phyloP scores from a whole-genome alignment of 106 monocot species.

The Gastrodia elata region DNA sequence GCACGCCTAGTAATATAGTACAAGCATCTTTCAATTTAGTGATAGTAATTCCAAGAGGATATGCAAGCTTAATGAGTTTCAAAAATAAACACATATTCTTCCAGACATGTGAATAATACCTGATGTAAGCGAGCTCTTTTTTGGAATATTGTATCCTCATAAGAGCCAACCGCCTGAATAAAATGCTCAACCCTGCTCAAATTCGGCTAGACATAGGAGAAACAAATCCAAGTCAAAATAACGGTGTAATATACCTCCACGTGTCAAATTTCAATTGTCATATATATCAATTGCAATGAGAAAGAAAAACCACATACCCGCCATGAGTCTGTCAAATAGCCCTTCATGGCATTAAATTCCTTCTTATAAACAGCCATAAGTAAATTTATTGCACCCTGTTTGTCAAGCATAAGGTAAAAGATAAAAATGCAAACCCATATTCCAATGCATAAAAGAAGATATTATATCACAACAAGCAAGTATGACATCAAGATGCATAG shows the following conservation, averaged over 20 bases:
- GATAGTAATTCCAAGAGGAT: not conserved
- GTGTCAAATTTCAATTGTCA: not conserved
- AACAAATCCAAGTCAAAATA: slow-evolving; percentile 3
- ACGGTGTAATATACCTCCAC: not conserved
- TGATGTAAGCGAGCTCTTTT: slow-evolving; percentile 92
- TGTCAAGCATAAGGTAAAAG: slow-evolving; percentile 5
- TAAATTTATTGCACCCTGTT: slow-evolving; percentile 90
- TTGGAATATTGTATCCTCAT: slow-evolving; percentile 88
- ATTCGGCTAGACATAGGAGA: slow-evolving; percentile 50
- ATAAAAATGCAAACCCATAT: not conserved
- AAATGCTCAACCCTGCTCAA: slow-evolving; percentile 86
- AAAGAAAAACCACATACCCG: slow-evolving; percentile 30
- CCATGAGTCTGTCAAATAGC: slow-evolving; percentile 80
- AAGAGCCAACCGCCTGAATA: slow-evolving; percentile 90
- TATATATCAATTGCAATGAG: not conserved
- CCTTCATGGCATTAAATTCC: slow-evolving; percentile 69
- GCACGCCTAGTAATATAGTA: not conserved
- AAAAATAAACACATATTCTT: not conserved
- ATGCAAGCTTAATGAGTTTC: not conserved
- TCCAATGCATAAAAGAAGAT: not conserved
- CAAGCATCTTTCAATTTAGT: not conserved
- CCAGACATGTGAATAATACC: slow-evolving; percentile 19
- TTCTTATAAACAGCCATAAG: slow-evolving; percentile 89
- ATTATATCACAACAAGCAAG: not conserved
- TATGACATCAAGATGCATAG: not conserved